Evolutionary conservation across 164 flowering plant species (phyloP).

Genomic region (Saururus chinensis): DNA sequence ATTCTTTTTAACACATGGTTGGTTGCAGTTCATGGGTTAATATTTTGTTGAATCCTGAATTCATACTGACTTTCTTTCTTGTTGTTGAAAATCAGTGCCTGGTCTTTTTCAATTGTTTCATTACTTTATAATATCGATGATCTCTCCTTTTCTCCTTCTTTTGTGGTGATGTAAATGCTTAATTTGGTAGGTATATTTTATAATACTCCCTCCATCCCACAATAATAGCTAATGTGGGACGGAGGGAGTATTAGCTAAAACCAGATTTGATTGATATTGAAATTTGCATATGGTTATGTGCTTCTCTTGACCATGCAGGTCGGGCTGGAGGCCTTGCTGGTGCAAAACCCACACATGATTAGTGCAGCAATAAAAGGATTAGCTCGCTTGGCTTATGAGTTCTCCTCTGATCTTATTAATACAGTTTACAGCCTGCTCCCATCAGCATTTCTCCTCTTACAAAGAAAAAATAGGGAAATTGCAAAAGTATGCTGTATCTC

Average conservation of each 20-base stretch:
- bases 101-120: too few relatives aligned
- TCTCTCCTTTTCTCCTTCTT: too few relatives aligned
- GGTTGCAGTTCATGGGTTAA: background rate
- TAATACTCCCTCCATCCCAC: too few relatives aligned
- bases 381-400: constrained; percentile 98
- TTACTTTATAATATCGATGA: too few relatives aligned
- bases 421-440: constrained; percentile 69
- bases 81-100: too few relatives aligned
- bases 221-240: too few relatives aligned
- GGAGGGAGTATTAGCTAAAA: too few relatives aligned
- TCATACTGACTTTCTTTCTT: too few relatives aligned
- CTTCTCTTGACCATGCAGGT: constrained; percentile 29
- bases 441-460: constrained; percentile 62
- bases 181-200: too few relatives aligned
- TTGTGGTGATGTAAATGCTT: too few relatives aligned
- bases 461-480: constrained; percentile 80
- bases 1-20: constrained; percentile 87
- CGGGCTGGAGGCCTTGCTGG: constrained; percentile 86
- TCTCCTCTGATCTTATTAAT: constrained; percentile 76
- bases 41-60: background rate
- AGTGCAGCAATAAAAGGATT: constrained; percentile 92
- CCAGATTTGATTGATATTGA: background rate
- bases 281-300: background rate
- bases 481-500: constrained; percentile 37
- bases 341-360: constrained; percentile 91